Base-by-base conservation (phyloP, 2,329 filamentous ascomycete genomes). In the Hypoxylon sp. region DNA sequence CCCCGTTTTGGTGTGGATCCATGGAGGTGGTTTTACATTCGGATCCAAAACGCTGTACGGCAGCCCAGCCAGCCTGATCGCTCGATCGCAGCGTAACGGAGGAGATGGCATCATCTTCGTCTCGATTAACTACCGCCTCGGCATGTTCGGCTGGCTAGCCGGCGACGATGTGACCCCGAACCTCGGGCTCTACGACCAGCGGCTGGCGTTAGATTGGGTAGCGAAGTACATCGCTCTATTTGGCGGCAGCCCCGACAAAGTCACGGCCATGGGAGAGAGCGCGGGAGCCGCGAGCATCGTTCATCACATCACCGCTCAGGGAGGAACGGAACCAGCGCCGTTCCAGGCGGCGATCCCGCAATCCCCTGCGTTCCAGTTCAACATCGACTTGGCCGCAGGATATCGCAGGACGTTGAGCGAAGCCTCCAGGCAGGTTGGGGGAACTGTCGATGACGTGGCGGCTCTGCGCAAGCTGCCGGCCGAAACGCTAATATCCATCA, bases 211-310 rank as follows among this genome's bases (percentile, higher is more conserved):
- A 2, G 72, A 80, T 68, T 85, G 84, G 83, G 81, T 85, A 3
- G 78, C 83, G 57, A 74, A 75, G 14, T 73, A 86, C 67, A 84
- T 86, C 59, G 60, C 73, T 16, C 65, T 74, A 7, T 85, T 86
- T 60, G 83, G 84, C 4, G 83, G 84, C 7, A 48, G 48, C 11
- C 26, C 65, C 1, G 20, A 67, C 2, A 55, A 54, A 11, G 64
- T 72, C 2, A 73, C 82, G 0, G 80, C 84, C 40, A 81, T 80
- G 78, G 84, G 85, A 0, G 82, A 85, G 68, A 82, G 79, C 14
- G 84, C 84, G 0, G 84, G 85, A 2, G 85, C 77, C 0, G 81
- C 83, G 3, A 78, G 75, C 22, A 81, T 84, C 3, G 77, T 83
- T n/a, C 79, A 82, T n/a, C 81, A 83, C 49, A 77, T 82, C 2